phyloP scores from a whole-genome alignment of 108 stramenopile genomes.

The Discostella stelligeroides region DNA sequence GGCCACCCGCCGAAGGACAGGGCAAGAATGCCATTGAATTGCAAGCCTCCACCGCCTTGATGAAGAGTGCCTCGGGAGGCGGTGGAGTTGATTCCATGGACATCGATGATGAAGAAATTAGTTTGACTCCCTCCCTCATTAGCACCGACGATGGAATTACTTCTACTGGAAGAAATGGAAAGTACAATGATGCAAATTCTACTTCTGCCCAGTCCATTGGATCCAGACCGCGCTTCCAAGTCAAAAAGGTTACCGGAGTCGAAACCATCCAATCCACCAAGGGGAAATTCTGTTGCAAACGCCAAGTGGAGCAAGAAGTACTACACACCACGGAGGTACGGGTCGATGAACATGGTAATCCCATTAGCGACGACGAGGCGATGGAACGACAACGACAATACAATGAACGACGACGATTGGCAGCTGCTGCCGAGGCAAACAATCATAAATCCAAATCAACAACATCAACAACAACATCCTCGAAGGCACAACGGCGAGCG shows the following conservation, averaged over 20 bases:
- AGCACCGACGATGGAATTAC: too few species aligned
- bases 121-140: too few species aligned
- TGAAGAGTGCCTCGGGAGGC: slow-evolving; percentile 27
- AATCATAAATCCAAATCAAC: too few species aligned
- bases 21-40: slow-evolving; percentile 86
- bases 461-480: too few species aligned
- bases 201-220: too few species aligned
- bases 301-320: slow-evolving; percentile 24
- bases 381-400: slow-evolving; percentile 44
- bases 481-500: slow-evolving; percentile 32
- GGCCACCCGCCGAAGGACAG: slow-evolving; percentile 71
- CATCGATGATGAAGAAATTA: slow-evolving; percentile 38
- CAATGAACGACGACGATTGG: slow-evolving; percentile 21
- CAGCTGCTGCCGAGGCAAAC: slow-evolving; percentile 24
- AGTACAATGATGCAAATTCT: too few species aligned
- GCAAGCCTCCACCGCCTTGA: slow-evolving; percentile 61
- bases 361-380: slow-evolving; percentile 48
- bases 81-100: too few species aligned
- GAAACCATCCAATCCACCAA: not conserved
- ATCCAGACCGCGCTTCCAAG: slow-evolving; percentile 17
- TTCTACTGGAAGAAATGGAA: too few species aligned
- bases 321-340: slow-evolving; percentile 35
- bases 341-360: slow-evolving; percentile 36
- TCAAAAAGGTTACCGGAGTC: slow-evolving; percentile 17
- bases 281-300: slow-evolving; percentile 11